Evolutionary conservation across 148 eudicot genomes (phyloP).

Genomic region (Tetragonia tetragonoides): DNA sequence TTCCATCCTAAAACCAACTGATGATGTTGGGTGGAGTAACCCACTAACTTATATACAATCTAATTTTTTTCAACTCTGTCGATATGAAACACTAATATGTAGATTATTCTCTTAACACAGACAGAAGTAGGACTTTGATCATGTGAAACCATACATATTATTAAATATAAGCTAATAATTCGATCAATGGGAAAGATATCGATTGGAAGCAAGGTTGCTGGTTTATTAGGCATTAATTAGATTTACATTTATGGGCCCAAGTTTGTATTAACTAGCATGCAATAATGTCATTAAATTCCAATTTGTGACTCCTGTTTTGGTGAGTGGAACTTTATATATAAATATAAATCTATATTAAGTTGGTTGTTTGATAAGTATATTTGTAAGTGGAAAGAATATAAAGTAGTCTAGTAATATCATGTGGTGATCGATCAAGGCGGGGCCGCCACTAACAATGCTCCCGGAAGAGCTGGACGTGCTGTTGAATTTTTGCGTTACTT

Average conservation of each 20-base stretch:
- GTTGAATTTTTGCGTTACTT: background rate
- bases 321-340: conserved; percentile 11
- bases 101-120: too few relatives aligned
- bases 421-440: conserved; percentile 11
- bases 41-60: too few relatives aligned
- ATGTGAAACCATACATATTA: too few relatives aligned
- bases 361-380: too few relatives aligned
- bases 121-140: too few relatives aligned
- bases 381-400: conserved; percentile 18
- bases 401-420: background rate
- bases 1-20: too few relatives aligned
- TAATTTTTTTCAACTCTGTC: too few relatives aligned
- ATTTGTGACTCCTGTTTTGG: background rate
- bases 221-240: background rate
- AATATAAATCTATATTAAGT: background rate
- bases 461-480: conserved; percentile 7
- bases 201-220: background rate
- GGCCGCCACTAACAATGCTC: conserved; percentile 18
- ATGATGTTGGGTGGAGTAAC: too few relatives aligned
- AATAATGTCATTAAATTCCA: conserved; percentile 13
- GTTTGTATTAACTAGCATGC: background rate
- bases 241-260: conserved; percentile 3
- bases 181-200: too few relatives aligned
- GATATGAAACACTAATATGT: too few relatives aligned
- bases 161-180: background rate